A percentile compares a stretch with the other conserved stretches of the same genome.
Evolutionary conservation across 768 basidiomycete genomes (phyloP).

Genomic region (Nevesoporus exiguus): DNA sequence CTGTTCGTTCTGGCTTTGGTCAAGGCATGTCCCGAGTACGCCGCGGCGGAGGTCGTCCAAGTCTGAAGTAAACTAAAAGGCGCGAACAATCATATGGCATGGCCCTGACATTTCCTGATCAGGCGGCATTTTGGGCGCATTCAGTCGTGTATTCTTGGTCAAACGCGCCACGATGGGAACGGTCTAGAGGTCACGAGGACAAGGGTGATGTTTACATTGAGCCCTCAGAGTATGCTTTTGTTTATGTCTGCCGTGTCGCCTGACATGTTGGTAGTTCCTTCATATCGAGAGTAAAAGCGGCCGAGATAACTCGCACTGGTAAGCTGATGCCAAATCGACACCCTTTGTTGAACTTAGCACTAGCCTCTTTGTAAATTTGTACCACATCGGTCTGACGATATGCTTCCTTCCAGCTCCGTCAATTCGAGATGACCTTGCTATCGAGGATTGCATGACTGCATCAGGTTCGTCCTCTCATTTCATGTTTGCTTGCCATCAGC

Average conservation of each 20-base stretch:
- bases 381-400: slow-evolving; percentile 84
- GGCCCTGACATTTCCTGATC: slow-evolving; percentile 4
- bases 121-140: background rate
- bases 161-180: too few species aligned
- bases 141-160: background rate
- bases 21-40: background rate
- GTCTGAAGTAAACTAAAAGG: background rate
- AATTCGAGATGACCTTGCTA: slow-evolving; percentile 75
- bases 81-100: background rate
- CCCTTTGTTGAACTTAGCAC: background rate
- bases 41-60: background rate
- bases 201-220: slow-evolving; percentile 90
- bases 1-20: background rate
- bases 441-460: slow-evolving; percentile 71
- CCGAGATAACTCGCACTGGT: slow-evolving; percentile 83
- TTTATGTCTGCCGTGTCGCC: background rate
- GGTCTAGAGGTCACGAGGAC: slow-evolving; percentile 69
- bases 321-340: slow-evolving; percentile 4
- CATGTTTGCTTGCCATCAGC: background rate
- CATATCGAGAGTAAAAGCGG: slow-evolving; percentile 88
- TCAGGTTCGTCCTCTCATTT: slow-evolving; percentile 42
- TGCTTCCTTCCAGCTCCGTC: slow-evolving; percentile 85
- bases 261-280: slow-evolving; percentile 64
- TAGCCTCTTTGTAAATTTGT: slow-evolving; percentile 53
- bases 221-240: slow-evolving; percentile 68